Evolutionary conservation across 192 early-diverging fungal species (phyloP).

Genomic region (Coemansia sp.): DNA sequence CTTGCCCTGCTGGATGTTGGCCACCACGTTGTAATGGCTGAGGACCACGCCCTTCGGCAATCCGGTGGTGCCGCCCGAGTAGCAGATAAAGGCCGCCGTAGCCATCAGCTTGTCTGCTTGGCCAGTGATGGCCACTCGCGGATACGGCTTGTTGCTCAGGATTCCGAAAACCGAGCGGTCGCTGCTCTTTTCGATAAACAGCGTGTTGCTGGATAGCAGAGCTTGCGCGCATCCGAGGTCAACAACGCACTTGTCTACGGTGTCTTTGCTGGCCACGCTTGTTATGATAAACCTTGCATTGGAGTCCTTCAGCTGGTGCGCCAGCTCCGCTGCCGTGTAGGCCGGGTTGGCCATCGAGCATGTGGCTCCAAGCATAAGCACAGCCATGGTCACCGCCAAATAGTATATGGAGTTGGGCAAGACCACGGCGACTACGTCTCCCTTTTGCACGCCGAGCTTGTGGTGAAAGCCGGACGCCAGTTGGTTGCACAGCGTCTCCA

Average conservation of each 20-base stretch:
- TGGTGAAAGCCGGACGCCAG: conserved; percentile 43
- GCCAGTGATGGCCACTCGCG: not conserved
- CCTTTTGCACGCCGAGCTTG: conserved; percentile 60
- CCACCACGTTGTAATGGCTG: conserved; percentile 66
- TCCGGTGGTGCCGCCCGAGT: conserved; percentile 72
- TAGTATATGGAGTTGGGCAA: conserved; percentile 73
- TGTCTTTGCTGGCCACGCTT: conserved; percentile 6
- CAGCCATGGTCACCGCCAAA: conserved; percentile 60
- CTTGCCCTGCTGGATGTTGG: conserved; percentile 56
- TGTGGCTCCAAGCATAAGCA: conserved; percentile 65
- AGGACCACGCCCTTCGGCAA: conserved; percentile 65
- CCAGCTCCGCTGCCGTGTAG: conserved; percentile 75
- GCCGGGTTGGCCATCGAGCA: conserved; percentile 80
- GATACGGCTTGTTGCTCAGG: not conserved
- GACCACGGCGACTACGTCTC: conserved; percentile 72
- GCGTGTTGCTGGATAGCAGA: not conserved
- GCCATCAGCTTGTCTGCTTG: not conserved
- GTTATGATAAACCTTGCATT: conserved; percentile 67
- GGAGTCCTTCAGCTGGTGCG: conserved; percentile 74
- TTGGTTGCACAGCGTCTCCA: conserved; percentile 15
- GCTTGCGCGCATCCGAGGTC: not conserved
- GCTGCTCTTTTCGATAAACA: not conserved
- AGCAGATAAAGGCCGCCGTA: conserved; percentile 59
- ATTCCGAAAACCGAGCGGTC: not conserved
- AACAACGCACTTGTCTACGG: not conserved